Evolutionary conservation across 495 filamentous ascomycete species (phyloP).

Genomic region (Tuber borchii): DNA sequence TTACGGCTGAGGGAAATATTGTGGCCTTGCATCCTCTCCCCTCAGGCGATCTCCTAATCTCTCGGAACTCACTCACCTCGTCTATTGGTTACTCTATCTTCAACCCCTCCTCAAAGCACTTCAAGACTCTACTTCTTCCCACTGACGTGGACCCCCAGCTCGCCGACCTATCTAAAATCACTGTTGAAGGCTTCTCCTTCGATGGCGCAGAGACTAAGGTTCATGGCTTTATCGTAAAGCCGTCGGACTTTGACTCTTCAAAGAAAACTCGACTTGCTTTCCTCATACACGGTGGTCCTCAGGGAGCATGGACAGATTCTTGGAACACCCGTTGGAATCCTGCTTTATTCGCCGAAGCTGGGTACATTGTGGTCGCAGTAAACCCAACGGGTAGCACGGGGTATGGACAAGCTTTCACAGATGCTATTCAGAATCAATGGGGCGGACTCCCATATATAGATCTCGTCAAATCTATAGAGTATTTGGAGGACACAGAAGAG

Average conservation of each 20-base stretch:
- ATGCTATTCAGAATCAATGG: slow-evolving; percentile 72
- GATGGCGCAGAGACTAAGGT: slow-evolving; percentile 55
- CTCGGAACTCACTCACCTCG: slow-evolving; percentile 55
- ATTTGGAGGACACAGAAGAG: slow-evolving; percentile 57
- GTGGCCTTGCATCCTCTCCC: slow-evolving; percentile 53
- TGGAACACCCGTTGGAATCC: slow-evolving; percentile 93
- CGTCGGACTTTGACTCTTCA: slow-evolving; percentile 63
- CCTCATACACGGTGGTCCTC: slow-evolving; percentile 82
- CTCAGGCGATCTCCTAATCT: slow-evolving; percentile 55
- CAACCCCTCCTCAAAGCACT: slow-evolving; percentile 53
- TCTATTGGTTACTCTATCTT: slow-evolving; percentile 30
- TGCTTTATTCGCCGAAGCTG: slow-evolving; percentile 83
- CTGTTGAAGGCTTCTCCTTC: slow-evolving; percentile 69
- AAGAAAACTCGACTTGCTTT: slow-evolving; percentile 78
- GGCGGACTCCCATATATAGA: slow-evolving; percentile 44
- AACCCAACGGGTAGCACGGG: slow-evolving; percentile 84
- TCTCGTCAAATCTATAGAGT: slow-evolving; percentile 69
- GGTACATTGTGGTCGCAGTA: slow-evolving; percentile 78
- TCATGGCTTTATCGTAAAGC: slow-evolving; percentile 77
- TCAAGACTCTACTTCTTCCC: slow-evolving; percentile 50
- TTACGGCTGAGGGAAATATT: slow-evolving; percentile 59
- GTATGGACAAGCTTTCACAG: slow-evolving; percentile 72
- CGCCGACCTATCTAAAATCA: slow-evolving; percentile 56
- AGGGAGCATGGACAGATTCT: slow-evolving; percentile 73
- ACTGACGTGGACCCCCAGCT: slow-evolving; percentile 42